These are phyloP conservation scores for Sophora flavescens DNA, from an alignment of 306 rosid genomes.

Conservation along the genomic window DNA sequence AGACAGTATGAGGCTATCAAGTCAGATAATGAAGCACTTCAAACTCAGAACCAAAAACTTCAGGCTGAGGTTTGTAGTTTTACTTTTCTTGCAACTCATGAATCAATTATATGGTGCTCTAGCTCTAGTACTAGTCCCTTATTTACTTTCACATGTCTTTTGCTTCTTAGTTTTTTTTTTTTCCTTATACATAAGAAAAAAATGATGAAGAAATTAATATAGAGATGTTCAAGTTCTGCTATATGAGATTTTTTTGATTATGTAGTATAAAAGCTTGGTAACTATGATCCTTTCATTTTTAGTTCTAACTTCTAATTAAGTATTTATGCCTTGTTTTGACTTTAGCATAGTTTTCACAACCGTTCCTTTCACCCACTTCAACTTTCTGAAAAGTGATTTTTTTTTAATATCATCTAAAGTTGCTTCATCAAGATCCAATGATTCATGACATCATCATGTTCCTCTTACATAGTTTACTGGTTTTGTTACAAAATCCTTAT, in stretches of 20 bases:
- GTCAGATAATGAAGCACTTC: conserved; percentile 79
- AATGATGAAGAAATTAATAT: conserved; percentile 1
- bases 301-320: conserved; percentile 16
- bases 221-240: conserved; percentile 33
- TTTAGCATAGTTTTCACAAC: conserved; percentile 46
- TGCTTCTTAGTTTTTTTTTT: neutral
- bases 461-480: conserved; percentile 28
- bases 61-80: conserved; percentile 72
- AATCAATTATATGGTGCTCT: conserved; percentile 11
- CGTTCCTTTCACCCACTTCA: conserved; percentile 49
- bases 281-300: conserved; percentile 43
- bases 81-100: neutral
- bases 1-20: conserved; percentile 81
- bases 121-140: neutral
- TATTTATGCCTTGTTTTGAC: conserved; percentile 52
- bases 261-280: conserved; percentile 43
- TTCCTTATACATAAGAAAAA: neutral
- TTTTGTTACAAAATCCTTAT: conserved; percentile 6
- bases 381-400: conserved; percentile 53
- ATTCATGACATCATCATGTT: conserved; percentile 41
- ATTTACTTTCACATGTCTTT: conserved; percentile 24
- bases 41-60: conserved; percentile 82
- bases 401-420: conserved; percentile 38
- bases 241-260: conserved; percentile 32
- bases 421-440: conserved; percentile 56